These are phyloP conservation scores for Alternaria brassicicola DNA, from an alignment of 2,329 filamentous ascomycete species.

Conservation along the genomic window DNA sequence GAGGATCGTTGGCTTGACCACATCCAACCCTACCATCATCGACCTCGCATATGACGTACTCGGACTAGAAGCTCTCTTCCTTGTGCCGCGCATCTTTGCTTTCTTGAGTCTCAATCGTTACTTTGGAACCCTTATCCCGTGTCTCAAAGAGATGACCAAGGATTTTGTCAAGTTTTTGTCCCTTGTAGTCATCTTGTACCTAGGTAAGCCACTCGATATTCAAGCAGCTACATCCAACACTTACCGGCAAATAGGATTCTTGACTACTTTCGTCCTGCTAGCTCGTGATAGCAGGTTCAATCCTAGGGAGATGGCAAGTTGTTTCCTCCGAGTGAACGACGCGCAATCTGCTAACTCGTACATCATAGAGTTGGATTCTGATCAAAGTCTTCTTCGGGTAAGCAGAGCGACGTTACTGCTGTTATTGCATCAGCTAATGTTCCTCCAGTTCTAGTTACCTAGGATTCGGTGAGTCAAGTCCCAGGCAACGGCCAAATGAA, in stretches of 20 bases:
- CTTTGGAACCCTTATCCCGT: conserved; percentile 88
- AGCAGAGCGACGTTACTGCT: conserved; percentile 14
- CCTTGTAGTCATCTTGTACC: conserved; percentile 79
- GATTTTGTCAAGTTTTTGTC: conserved; percentile 86
- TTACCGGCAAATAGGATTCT: conserved; percentile 64
- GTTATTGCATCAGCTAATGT: neutral
- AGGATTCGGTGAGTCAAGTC: conserved; percentile 65
- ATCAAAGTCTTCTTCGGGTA: conserved; percentile 81
- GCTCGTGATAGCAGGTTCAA: conserved; percentile 70
- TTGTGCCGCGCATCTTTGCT: conserved; percentile 86
- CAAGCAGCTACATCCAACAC: neutral
- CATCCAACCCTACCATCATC: conserved; percentile 66
- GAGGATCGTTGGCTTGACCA: conserved; percentile 69
- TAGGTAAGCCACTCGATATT: conserved; percentile 56
- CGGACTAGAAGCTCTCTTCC: conserved; percentile 84
- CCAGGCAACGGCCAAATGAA: neutral
- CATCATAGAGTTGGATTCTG: conserved; percentile 66
- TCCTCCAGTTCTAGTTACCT: conserved; percentile 65
- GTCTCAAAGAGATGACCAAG: conserved; percentile 90
- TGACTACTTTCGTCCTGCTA: conserved; percentile 83
- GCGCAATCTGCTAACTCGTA: conserved; percentile 14
- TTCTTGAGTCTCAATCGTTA: conserved; percentile 86
- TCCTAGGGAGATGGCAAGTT: conserved; percentile 64
- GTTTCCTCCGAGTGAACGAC: neutral
- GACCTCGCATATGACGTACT: conserved; percentile 88